Conservation (phyloP, 768 basidiomycete species). For the Tulasnella sp. region DNA sequence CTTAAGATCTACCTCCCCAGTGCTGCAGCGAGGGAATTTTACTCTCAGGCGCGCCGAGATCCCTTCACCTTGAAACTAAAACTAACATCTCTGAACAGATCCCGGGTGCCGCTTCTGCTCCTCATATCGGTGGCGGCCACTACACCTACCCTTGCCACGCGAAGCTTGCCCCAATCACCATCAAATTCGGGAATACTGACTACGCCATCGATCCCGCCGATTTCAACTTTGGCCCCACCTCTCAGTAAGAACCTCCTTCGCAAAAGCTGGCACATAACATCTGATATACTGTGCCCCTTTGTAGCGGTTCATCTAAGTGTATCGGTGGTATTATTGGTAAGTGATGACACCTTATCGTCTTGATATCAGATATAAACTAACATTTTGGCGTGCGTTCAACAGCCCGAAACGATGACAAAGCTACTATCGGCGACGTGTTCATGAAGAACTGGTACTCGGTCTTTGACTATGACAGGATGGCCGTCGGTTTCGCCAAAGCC, state of each 20-base stretch:
- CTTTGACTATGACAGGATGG: conserved; percentile 5
- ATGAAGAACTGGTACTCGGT: conserved; percentile 12
- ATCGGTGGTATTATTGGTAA: conserved; percentile 15
- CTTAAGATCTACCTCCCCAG: conserved; percentile 1
- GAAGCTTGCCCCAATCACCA: neutral
- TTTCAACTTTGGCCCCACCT: conserved; percentile 25
- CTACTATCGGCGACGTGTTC: conserved; percentile 16
- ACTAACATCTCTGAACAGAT: conserved; percentile 14
- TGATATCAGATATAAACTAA: neutral
- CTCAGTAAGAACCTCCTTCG: neutral
- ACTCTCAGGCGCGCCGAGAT: neutral
- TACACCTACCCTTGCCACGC: conserved; percentile 18
- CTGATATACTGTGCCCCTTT: neutral
- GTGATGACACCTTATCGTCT: neutral
- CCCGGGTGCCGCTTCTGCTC: conserved; percentile 20
- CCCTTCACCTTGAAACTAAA: neutral
- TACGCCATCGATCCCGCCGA: conserved; percentile 22
- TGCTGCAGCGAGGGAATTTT: neutral
- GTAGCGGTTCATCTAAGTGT: conserved; percentile 9
- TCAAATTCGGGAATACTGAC: conserved; percentile 15
- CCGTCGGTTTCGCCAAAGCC: conserved; percentile 8
- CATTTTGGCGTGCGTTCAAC: neutral
- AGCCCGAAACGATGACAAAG: neutral
- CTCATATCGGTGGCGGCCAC: conserved; percentile 13
- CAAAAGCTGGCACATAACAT: neutral